Evolutionary conservation across 805 yeast genomes (phyloP).

Genomic region (Metschnikowia bowlesiae): DNA sequence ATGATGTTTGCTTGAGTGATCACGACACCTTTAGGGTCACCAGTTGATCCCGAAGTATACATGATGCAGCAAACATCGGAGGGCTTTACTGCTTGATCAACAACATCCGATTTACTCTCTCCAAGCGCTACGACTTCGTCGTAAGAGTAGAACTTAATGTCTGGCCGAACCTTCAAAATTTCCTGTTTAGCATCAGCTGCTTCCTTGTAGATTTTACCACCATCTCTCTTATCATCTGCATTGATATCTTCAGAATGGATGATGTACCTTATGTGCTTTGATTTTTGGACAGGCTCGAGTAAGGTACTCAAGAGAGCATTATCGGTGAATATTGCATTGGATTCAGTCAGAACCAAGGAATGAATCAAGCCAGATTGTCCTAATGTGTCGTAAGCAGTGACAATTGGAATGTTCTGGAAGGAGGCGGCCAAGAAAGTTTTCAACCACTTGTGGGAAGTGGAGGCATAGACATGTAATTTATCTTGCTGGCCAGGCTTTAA

Average conservation of each 20-base stretch:
- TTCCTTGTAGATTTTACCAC: constrained; percentile 54
- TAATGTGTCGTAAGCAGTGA: constrained; percentile 93
- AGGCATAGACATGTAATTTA: constrained; percentile 77
- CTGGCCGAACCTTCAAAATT: constrained; percentile 68
- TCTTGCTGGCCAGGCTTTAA: constrained; percentile 55
- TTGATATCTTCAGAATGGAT: constrained; percentile 65
- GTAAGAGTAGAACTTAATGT: constrained; percentile 59
- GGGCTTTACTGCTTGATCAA: constrained; percentile 46
- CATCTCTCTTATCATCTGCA: constrained; percentile 57
- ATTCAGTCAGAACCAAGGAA: constrained; percentile 77
- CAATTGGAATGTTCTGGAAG: constrained; percentile 78
- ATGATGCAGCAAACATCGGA: constrained; percentile 68
- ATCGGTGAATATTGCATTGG: constrained; percentile 80
- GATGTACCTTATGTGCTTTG: constrained; percentile 57
- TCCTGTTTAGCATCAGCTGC: constrained; percentile 57
- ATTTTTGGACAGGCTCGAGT: constrained; percentile 65
- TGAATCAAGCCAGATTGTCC: constrained; percentile 87
- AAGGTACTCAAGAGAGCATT: constrained; percentile 64
- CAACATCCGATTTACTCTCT: constrained; percentile 28
- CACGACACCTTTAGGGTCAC: constrained; percentile 81
- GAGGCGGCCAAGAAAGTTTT: constrained; percentile 75
- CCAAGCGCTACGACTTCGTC: constrained; percentile 69
- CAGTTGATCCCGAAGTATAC: constrained; percentile 88
- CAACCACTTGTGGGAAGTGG: constrained; percentile 90
- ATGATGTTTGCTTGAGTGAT: constrained; percentile 63